Conservation (phyloP, 73 alveolate genomes). For the Symbiodinium natans region DNA sequence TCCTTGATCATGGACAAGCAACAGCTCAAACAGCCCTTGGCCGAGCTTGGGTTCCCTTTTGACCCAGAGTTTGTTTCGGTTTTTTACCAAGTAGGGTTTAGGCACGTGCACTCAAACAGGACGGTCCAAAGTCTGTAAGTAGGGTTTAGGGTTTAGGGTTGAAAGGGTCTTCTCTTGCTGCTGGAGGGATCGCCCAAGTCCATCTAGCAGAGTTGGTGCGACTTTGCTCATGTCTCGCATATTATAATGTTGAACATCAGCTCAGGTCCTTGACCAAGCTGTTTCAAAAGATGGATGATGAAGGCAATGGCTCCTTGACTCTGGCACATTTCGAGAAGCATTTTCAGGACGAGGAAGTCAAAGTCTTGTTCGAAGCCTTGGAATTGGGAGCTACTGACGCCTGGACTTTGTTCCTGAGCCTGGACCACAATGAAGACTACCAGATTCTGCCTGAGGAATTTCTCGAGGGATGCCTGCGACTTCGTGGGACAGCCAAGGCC, state of each 20-base stretch:
- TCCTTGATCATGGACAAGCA: constrained; percentile 86
- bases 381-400: constrained; percentile 83
- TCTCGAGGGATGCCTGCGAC: constrained; percentile 49
- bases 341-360: constrained; percentile 72
- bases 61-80: too few species aligned
- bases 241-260: too few species aligned
- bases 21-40: constrained; percentile 15
- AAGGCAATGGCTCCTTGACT: constrained; percentile 38
- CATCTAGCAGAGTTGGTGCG: too few species aligned
- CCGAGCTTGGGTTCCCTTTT: neutral
- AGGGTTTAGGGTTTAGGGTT: too few species aligned
- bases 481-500: constrained; percentile 88
- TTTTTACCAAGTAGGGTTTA: too few species aligned
- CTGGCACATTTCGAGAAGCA: constrained; percentile 73
- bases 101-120: too few species aligned
- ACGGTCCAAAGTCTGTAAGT: too few species aligned
- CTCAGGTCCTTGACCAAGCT: neutral
- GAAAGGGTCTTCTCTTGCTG: too few species aligned
- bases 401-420: constrained; percentile 43
- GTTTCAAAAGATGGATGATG: constrained; percentile 87
- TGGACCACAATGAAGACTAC: constrained; percentile 82
- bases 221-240: too few species aligned
- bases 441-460: constrained; percentile 63
- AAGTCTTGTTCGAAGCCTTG: constrained; percentile 57
- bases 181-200: too few species aligned